Evolutionary conservation across 2,329 filamentous ascomycete genomes (phyloP), one percentile per base, ranked within the genome.

Genomic region (Sclerotinia minor): DNA sequence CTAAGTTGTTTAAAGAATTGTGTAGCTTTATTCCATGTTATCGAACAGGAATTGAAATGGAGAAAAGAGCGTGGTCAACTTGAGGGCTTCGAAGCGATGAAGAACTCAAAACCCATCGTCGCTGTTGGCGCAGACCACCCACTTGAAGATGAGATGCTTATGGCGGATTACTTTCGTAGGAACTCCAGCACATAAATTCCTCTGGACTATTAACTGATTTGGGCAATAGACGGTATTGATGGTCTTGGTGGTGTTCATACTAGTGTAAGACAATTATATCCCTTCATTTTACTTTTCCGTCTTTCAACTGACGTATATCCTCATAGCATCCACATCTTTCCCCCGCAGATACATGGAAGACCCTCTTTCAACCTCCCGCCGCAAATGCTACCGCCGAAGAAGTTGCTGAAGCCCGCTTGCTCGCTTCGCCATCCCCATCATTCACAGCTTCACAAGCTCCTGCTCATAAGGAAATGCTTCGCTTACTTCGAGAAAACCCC

Each of bases 11-110:
- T 97, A 63, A 88, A 90, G 63, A 99, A 99, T 79, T 89, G 91
- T 21, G 89, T 98, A 50, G 91, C 92, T 32, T 83, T 98, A 70
- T 98, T 99, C 81, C 90, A 97, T 75, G 89, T 96, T 68, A 85
- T 99, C 65, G 92, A 96, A 72, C 92, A 92, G 77, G 95, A 99
- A 80, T 83, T 92, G 73, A 84, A 87, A 72, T 98, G 94, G 94
- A 87, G 95, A 71, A 87, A 86, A 76, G 81, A 86, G 17, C 85
- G 87, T 53, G 90, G 90, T 24, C 85, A 83, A 67, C 80, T 85
- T 0, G 83, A 89, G 67, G 91, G 92, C 0, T 98, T 93, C 73
- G 89, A 88, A 64, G 84, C 87, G 9, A 81, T 98, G 78, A 86
- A 85, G 72, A 83, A 85, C 19, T 87, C 82, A 78, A 96, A 92